Conservation (phyloP, 176 grass and related monocot genomes). For the Dendrocalamus sinicus region DNA sequence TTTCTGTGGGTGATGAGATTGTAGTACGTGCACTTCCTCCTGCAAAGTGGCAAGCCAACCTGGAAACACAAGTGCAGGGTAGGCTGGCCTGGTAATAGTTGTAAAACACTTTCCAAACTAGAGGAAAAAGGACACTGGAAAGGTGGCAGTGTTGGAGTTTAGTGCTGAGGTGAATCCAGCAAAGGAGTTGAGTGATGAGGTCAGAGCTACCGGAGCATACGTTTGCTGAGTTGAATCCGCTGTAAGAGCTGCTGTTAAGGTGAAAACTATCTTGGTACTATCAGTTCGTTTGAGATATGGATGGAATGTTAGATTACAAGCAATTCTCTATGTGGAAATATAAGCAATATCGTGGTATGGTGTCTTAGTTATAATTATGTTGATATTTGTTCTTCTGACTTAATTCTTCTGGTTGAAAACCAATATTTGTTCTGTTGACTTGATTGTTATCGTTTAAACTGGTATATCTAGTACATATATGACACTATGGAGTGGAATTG, state of each 20-base stretch:
- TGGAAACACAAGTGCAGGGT: conserved; percentile 20
- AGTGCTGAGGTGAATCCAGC: conserved; percentile 16
- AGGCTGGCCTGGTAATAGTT: conserved; percentile 2
- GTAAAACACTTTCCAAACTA: conserved; percentile 12
- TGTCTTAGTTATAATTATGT: conserved; percentile 9
- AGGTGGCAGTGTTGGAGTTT: background rate
- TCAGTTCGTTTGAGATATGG: too few relatives aligned
- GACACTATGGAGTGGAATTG: background rate
- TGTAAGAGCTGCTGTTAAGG: conserved; percentile 1
- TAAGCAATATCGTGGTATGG: background rate
- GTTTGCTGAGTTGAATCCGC: background rate
- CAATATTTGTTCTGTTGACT: background rate
- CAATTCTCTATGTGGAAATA: too few relatives aligned
- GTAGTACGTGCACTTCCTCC: conserved; percentile 6
- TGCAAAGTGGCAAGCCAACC: conserved; percentile 25
- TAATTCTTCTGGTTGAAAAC: conserved; percentile 1
- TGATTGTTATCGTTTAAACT: background rate
- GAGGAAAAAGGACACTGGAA: background rate
- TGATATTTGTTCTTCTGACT: background rate
- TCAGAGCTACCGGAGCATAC: background rate
- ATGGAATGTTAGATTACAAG: too few relatives aligned
- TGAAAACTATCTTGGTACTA: background rate
- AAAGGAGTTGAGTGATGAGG: background rate
- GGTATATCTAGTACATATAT: background rate
- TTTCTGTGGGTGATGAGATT: background rate